Evolutionary conservation across 495 filamentous ascomycete species (phyloP).

Genomic region (Penicillium simplicissimum): DNA sequence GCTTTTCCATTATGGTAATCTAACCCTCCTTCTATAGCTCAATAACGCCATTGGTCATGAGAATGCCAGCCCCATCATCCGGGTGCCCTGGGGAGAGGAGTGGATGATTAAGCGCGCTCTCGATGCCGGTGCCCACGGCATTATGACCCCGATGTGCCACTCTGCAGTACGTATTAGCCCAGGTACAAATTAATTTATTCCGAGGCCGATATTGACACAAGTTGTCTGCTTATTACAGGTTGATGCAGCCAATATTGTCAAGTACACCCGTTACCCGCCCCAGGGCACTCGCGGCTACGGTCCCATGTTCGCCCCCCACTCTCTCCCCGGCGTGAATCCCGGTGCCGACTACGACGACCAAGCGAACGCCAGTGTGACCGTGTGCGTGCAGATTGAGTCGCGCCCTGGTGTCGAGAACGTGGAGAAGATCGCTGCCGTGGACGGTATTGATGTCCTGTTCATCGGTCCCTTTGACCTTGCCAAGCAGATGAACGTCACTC

Average conservation of each 20-base stretch:
- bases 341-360: slow-evolving; percentile 38
- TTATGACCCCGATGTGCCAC: slow-evolving; percentile 48
- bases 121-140: slow-evolving; percentile 68
- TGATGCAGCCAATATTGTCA: slow-evolving; percentile 61
- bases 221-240: slow-evolving; percentile 24
- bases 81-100: slow-evolving; percentile 63
- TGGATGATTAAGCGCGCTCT: slow-evolving; percentile 78
- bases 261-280: slow-evolving; percentile 67
- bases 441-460: slow-evolving; percentile 46
- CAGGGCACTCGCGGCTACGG: slow-evolving; percentile 64
- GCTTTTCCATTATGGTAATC: neutral
- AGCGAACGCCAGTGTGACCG: slow-evolving; percentile 37
- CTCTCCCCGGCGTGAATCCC: slow-evolving; percentile 42
- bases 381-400: slow-evolving; percentile 51
- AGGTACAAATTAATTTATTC: too few species aligned
- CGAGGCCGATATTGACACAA: neutral
- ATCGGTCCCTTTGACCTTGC: slow-evolving; percentile 61
- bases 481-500: slow-evolving; percentile 39
- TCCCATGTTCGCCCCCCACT: slow-evolving; percentile 55
- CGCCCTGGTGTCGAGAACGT: slow-evolving; percentile 48
- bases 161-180: slow-evolving; percentile 26
- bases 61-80: slow-evolving; percentile 66
- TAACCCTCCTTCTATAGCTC: slow-evolving; percentile 21
- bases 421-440: slow-evolving; percentile 49
- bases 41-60: slow-evolving; percentile 60